Conservation (phyloP, 768 basidiomycete species). For the Lepiota brunneoincarnata region DNA sequence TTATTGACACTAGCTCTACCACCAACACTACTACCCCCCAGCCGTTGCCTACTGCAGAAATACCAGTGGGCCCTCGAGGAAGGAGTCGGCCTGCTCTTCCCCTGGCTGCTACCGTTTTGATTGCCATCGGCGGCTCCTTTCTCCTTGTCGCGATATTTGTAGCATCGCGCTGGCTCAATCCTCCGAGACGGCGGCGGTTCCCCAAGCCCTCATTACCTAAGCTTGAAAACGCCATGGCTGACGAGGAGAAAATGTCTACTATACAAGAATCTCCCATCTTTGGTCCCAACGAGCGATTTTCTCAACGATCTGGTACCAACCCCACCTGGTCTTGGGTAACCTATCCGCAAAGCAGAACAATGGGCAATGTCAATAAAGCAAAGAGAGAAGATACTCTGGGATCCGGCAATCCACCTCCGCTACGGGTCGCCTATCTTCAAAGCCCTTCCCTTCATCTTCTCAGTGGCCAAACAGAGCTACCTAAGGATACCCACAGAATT, state of each 20-base stretch:
- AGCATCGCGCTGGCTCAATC: slow-evolving; percentile 42
- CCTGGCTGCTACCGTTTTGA: slow-evolving; percentile 34
- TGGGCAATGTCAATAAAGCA: slow-evolving; percentile 11
- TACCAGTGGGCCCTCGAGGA: not conserved
- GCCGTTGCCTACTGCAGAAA: not conserved
- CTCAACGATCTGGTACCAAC: slow-evolving; percentile 40
- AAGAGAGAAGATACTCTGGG: not conserved
- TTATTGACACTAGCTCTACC: not conserved
- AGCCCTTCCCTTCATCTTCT: not conserved
- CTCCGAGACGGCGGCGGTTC: slow-evolving; percentile 48
- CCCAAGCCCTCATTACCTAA: slow-evolving; percentile 78
- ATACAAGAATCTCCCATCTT: slow-evolving; percentile 70
- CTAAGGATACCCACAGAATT: slow-evolving; percentile 22
- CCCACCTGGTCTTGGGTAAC: slow-evolving; percentile 59
- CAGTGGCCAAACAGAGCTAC: not conserved
- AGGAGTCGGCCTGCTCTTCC: slow-evolving; percentile 1
- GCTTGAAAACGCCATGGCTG: slow-evolving; percentile 52
- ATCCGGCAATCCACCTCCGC: slow-evolving; percentile 4
- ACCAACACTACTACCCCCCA: not conserved
- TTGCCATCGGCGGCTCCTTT: slow-evolving; percentile 51
- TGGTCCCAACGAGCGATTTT: slow-evolving; percentile 66
- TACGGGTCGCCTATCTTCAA: not conserved
- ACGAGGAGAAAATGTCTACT: slow-evolving; percentile 31
- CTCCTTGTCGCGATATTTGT: slow-evolving; percentile 48
- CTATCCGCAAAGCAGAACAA: slow-evolving; percentile 39